phyloP scores from a whole-genome alignment of 1,284 basidiomycete species.

The Ganoderma sinense region DNA sequence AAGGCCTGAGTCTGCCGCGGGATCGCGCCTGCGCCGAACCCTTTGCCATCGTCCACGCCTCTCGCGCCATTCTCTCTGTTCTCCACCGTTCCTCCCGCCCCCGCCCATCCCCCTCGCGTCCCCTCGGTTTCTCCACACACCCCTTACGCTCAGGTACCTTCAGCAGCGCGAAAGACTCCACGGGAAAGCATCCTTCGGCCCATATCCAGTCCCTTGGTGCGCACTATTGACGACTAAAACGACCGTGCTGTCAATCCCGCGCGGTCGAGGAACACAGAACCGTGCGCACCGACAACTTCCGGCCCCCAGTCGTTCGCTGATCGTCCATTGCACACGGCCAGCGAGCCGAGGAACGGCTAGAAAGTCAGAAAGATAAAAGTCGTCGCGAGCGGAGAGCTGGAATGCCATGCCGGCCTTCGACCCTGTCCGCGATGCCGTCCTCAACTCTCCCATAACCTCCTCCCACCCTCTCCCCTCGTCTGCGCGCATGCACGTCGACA shows the following conservation, averaged over 20 bases:
- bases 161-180: not conserved
- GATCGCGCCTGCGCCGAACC: slow-evolving; percentile 20
- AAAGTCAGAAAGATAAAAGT: slow-evolving; percentile 5
- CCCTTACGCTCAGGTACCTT: not conserved
- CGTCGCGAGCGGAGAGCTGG: slow-evolving; percentile 18
- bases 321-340: slow-evolving; percentile 11
- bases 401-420: slow-evolving; percentile 77
- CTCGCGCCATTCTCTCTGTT: slow-evolving; percentile 12
- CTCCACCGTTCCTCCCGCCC: not conserved
- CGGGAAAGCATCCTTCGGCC: not conserved
- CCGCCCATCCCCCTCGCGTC: not conserved
- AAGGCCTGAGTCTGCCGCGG: not conserved
- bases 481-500: slow-evolving; percentile 38
- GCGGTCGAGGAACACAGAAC: slow-evolving; percentile 18
- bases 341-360: slow-evolving; percentile 21
- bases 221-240: slow-evolving; percentile 29
- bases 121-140: slow-evolving; percentile 4
- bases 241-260: slow-evolving; percentile 28
- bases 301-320: slow-evolving; percentile 9
- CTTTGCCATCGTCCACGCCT: slow-evolving; percentile 19
- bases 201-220: slow-evolving; percentile 14
- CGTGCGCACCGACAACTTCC: slow-evolving; percentile 7
- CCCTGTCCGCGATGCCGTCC: slow-evolving; percentile 83
- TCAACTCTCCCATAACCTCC: slow-evolving; percentile 63
- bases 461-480: slow-evolving; percentile 39